Conservation (phyloP, 495 filamentous ascomycete genomes). For the Cudoniella acicularis region DNA sequence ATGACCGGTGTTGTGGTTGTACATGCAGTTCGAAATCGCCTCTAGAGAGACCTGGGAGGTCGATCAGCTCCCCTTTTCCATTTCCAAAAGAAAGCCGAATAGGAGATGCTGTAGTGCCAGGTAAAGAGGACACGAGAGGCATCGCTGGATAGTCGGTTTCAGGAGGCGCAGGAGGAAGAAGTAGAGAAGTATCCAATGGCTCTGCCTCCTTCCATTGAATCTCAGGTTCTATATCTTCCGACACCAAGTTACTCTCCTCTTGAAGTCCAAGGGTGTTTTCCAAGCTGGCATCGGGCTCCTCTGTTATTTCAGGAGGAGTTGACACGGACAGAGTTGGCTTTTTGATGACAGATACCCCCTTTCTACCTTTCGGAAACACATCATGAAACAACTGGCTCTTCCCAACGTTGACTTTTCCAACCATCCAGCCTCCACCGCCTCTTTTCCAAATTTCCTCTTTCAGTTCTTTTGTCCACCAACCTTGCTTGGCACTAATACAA, state of each 20-base stretch:
- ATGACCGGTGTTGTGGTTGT: slow-evolving; percentile 52
- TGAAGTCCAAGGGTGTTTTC: slow-evolving; percentile 15
- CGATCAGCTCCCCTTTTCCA: slow-evolving; percentile 87
- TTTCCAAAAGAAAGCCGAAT: slow-evolving; percentile 85
- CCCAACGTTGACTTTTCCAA: slow-evolving; percentile 96
- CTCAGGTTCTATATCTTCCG: neutral
- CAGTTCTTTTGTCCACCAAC: slow-evolving; percentile 84
- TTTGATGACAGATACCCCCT: slow-evolving; percentile 28
- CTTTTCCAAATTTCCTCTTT: slow-evolving; percentile 79
- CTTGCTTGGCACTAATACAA: slow-evolving; percentile 76
- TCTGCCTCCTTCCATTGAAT: neutral
- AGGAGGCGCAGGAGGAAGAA: slow-evolving; percentile 70
- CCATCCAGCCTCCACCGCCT: slow-evolving; percentile 90
- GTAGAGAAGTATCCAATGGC: slow-evolving; percentile 21
- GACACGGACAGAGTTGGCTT: slow-evolving; percentile 9
- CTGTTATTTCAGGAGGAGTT: neutral
- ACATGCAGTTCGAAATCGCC: slow-evolving; percentile 67
- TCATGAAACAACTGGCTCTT: slow-evolving; percentile 87
- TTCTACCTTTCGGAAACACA: slow-evolving; percentile 79
- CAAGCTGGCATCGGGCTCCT: neutral
- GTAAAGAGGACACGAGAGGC: slow-evolving; percentile 78
- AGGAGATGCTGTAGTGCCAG: slow-evolving; percentile 91
- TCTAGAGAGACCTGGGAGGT: slow-evolving; percentile 82
- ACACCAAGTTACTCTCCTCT: neutral
- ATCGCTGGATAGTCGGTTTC: slow-evolving; percentile 74